Evolutionary conservation across 192 early-diverging fungal genomes (phyloP), one percentile per base, ranked within the genome.

Genomic region (Coemansia sp.): DNA sequence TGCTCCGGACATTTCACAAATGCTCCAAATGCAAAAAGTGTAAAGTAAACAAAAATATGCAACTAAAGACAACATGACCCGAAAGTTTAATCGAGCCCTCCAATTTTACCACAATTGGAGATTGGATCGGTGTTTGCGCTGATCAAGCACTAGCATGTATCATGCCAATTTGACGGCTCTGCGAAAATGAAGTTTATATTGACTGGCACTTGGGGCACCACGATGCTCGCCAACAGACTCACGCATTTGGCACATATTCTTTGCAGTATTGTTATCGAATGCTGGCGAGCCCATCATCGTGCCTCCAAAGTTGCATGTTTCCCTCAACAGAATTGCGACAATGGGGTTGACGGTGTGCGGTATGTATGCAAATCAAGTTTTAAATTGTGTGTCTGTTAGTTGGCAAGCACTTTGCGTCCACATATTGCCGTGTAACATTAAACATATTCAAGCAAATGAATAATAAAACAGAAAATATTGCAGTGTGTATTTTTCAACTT

Each of bases 1-100:
- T 26, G 72, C 57, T 10, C 53, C 47, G 25, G 77, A 59, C 77
- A 80, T 80, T 12, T 45, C 16, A 45, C 14, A 45, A 45, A n/a
- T 45, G 14, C 41, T 45, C 41, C 5, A 45, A 45, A 45, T 45
- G 41, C 41, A 45, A 45, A 45, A 45, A 45, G 41, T 45, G 16
- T 45, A n/a, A 16, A 16, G 41, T 16, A 45, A 45, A 45, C 41
- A 45, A 45, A 12, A n/a, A 12, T n/a, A 16, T 45, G 41, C 11
- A 16, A 5, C 11, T 4, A 16, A 43, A 16, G 16, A 45, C 11
- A 45, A n/a, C 3, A 16, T 4, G 16, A 45, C 41, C 14, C 41
- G 14, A 35, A 35, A 35, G 31, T 8, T 35, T 35, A 7, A 35
- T 8, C 1, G 6, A 31, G 29, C 29, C 29, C 29, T 31, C 29